Evolutionary conservation across 2,329 filamentous ascomycete genomes (phyloP), one percentile per base, ranked within the genome.

Genomic region (Pestalotiopsis fici): DNA sequence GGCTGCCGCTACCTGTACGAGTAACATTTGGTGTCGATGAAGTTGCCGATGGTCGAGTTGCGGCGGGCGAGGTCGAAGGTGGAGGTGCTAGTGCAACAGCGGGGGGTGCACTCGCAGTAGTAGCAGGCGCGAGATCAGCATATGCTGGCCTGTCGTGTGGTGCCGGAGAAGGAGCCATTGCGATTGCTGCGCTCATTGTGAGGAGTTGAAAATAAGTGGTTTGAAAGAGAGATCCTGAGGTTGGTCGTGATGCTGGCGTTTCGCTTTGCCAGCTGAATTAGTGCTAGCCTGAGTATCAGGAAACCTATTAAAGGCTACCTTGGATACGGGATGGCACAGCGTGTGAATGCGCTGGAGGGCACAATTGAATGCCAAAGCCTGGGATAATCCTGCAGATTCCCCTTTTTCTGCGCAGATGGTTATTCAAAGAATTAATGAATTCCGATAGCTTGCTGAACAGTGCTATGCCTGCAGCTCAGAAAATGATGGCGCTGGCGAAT

Each of bases 141-240:
- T 86, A 88, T n/a, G 85, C 83, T 68, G 87, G 82, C 77, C 88
- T 83, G 78, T 91, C 88, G 78, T 90, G 88, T 72, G 88, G 88
- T 80, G 88, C 88, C 75, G 88, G 89, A 78, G 89, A 90, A 72
- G 88, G 88, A 77, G 87, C 88, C 89, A 91, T 90, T 75, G 88
- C 87, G 77, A 91, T 86, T 79, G 87, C 88, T 78, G 89, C 85
- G 83, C 88, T 91, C 89, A 91, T 91, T 78, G 74, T 90, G 75
- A 71, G 71, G 65, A 64, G 25, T n/a, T n/a, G n/a, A 11, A 71
- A 65, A 57, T 31, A 61, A 67, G 64, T 68, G 66, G 67, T 55
- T n/a, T 37, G 28, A 66, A 59, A 68, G 13, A n/a, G 31, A 23
- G 68, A 66, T 64, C 13, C 21, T 64, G 61, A 25, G 71, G 66